Base-by-base conservation (phyloP, 2,329 filamentous ascomycete species). In the Scopulariopsis brevicaulis region DNA sequence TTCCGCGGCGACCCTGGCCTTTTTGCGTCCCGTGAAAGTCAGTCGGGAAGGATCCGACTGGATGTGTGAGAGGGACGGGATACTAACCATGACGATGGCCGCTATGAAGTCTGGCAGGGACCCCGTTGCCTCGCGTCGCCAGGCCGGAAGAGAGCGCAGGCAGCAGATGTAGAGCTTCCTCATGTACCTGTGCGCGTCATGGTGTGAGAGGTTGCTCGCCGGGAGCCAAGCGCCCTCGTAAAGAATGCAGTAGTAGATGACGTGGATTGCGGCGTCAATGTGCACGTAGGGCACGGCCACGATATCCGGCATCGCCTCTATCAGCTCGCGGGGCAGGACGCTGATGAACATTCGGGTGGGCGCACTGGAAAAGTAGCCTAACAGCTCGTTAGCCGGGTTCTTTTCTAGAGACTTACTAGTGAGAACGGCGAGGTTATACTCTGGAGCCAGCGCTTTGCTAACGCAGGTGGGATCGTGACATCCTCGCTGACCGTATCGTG, bases 161-260 rank as follows among this genome's bases (percentile, higher is more conserved):
- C 28, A 68, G 10, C 65, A 67, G 0, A 70, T 28, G 24, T 68
- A 70, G 15, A 64, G 60, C 8, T 62, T 43, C 2, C 65, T 65
- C 22, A 65, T 57, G 24, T 69, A 67, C 3, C 60, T 59, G 1
- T 64, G 28, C 14, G 61, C 60, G 1, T 55, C 53, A 5, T 48
- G 54, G 2, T 62, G 63, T 1, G 57, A 24, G 20, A 57, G 53
- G 11, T 66, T 66, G 1, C 63, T 66, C 2, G 59, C 61, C 28
- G 55, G 54, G 24, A 2, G 28, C 28, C 28, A 59, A 20, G 0
- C 64, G 22, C 68, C 68, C 10, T 67, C 62, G 40, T 64, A 69
- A 8, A 69, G 62, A 15, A 69, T 64, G 20, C 62, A 62, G 34
- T 69, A 69, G 57, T 69, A 69, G 10, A 69, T 66, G 0, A 69